Percentiles rank a stretch among this genome's conserved stretches.
Evolutionary conservation across 129 eudicot genomes (phyloP).

Genomic region (Cynara cardunculus): DNA sequence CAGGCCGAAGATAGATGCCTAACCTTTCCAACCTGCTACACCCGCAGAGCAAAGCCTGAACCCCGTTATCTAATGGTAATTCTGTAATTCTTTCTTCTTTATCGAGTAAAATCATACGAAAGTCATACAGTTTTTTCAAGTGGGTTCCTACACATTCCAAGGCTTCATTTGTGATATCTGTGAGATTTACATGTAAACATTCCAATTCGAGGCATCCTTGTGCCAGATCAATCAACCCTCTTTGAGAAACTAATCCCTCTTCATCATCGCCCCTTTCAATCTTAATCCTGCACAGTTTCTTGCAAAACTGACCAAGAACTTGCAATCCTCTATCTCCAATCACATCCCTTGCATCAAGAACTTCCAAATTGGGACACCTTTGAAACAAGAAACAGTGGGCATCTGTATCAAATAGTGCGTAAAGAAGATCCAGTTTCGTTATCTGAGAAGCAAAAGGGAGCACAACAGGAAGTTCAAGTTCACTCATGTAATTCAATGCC

Average conservation of each 20-base stretch:
- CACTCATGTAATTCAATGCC: conserved; percentile 58
- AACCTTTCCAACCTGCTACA: conserved; percentile 54
- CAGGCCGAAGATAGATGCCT: conserved; percentile 68
- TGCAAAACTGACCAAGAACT: conserved; percentile 50
- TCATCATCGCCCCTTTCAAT: conserved; percentile 82
- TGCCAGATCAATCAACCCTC: conserved; percentile 64
- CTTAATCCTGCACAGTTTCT: conserved; percentile 58
- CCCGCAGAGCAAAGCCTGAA: conserved; percentile 59
- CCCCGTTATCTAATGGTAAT: conserved; percentile 84
- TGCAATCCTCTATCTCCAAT: conserved; percentile 74
- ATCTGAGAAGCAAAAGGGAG: conserved; percentile 51
- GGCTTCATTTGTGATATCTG: conserved; percentile 72
- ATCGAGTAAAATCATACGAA: conserved; percentile 68
- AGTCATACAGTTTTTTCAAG: conserved; percentile 59
- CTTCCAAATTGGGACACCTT: conserved; percentile 70
- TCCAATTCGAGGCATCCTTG: conserved; percentile 66
- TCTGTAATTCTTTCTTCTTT: conserved; percentile 57
- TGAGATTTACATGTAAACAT: conserved; percentile 63
- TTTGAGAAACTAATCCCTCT: conserved; percentile 75
- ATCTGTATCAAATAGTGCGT: conserved; percentile 58
- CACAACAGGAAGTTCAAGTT: conserved; percentile 46
- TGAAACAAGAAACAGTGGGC: conserved; percentile 55
- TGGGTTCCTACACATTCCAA: conserved; percentile 55
- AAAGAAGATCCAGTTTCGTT: conserved; percentile 63
- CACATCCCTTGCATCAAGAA: conserved; percentile 76